phyloP scores from a whole-genome alignment of 2,329 filamentous ascomycete genomes.

The Leptographium procerum region DNA sequence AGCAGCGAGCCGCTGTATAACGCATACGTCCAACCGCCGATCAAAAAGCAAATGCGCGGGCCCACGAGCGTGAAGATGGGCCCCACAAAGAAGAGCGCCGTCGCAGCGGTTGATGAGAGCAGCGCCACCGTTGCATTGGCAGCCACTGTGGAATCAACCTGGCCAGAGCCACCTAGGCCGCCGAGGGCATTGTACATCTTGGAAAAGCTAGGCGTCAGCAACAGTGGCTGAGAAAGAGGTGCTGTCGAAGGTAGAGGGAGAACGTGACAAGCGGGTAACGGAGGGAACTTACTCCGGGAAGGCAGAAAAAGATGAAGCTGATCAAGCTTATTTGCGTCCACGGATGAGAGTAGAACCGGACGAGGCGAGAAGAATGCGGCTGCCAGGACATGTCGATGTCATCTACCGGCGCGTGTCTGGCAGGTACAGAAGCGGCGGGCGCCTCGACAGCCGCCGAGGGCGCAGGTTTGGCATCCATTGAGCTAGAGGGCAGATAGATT shows the following conservation, averaged over 20 bases:
- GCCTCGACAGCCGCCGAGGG: background rate
- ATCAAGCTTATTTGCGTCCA: slow-evolving; percentile 38
- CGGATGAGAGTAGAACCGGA: slow-evolving; percentile 17
- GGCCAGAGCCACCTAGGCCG: slow-evolving; percentile 32
- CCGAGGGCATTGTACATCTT: slow-evolving; percentile 35
- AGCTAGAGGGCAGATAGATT: background rate
- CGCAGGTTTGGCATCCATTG: background rate
- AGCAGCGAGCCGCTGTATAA: slow-evolving; percentile 32
- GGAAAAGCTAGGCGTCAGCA: background rate
- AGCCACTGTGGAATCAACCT: slow-evolving; percentile 32
- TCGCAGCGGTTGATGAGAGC: slow-evolving; percentile 28
- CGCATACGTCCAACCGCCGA: slow-evolving; percentile 34
- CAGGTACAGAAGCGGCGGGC: background rate
- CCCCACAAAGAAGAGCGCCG: slow-evolving; percentile 31
- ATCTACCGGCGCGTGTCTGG: background rate
- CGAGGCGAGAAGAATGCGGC: background rate
- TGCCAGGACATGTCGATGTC: background rate
- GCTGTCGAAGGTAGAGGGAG: too few relatives aligned
- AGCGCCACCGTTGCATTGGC: slow-evolving; percentile 34
- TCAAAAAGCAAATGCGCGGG: slow-evolving; percentile 27
- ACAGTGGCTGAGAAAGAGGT: too few relatives aligned
- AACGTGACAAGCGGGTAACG: background rate
- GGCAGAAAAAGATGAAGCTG: slow-evolving; percentile 37
- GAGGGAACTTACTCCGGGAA: slow-evolving; percentile 20
- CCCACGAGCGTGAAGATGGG: slow-evolving; percentile 31